A percentile compares a stretch with the other conserved stretches of the same genome.
These are phyloP conservation scores for Phytophthora ramorum DNA, from an alignment of 352 stramenopile genomes.

Conservation along the genomic window DNA sequence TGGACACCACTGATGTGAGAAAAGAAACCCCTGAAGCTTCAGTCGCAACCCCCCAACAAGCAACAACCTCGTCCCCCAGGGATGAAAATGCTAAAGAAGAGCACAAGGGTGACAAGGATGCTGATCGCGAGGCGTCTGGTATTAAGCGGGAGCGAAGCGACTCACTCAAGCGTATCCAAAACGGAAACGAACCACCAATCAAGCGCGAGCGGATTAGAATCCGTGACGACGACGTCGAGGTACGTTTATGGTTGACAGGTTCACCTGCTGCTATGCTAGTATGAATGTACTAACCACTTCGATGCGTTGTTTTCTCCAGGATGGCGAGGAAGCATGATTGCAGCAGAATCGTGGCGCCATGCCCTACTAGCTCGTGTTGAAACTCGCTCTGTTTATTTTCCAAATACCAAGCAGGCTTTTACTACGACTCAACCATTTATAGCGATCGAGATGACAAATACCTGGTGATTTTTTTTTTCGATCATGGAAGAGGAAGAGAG, in stretches of 20 bases:
- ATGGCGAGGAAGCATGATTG: slow-evolving; percentile 32
- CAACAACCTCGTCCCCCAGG: slow-evolving; percentile 3
- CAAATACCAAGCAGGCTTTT: slow-evolving; percentile 1
- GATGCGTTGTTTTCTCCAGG: slow-evolving; percentile 12
- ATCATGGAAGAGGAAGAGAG: slow-evolving; percentile 13
- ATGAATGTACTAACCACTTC: slow-evolving; percentile 3
- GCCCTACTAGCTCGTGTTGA: slow-evolving; percentile 6
- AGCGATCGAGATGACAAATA: too few relatives aligned
- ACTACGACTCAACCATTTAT: neutral
- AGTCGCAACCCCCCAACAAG: slow-evolving; percentile 6
- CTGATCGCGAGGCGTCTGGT: slow-evolving; percentile 3
- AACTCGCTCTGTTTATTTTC: slow-evolving; percentile 2
- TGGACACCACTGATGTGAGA: slow-evolving; percentile 27
- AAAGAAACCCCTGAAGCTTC: slow-evolving; percentile 23
- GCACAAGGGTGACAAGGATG: slow-evolving; percentile 13
- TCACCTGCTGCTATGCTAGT: neutral
- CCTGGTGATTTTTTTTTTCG: too few relatives aligned
- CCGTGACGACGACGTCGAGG: slow-evolving; percentile 40
- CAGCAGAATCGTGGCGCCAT: neutral
- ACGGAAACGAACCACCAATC: slow-evolving; percentile 26
- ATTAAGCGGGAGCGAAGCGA: slow-evolving; percentile 47
- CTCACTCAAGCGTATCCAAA: slow-evolving; percentile 37
- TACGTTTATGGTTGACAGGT: slow-evolving; percentile 10
- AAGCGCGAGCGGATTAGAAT: slow-evolving; percentile 41
- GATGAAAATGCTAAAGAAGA: slow-evolving; percentile 23